Evolutionary conservation across 2,329 filamentous ascomycete species (phyloP).

Genomic region (Pseudogymnoascus sp.): DNA sequence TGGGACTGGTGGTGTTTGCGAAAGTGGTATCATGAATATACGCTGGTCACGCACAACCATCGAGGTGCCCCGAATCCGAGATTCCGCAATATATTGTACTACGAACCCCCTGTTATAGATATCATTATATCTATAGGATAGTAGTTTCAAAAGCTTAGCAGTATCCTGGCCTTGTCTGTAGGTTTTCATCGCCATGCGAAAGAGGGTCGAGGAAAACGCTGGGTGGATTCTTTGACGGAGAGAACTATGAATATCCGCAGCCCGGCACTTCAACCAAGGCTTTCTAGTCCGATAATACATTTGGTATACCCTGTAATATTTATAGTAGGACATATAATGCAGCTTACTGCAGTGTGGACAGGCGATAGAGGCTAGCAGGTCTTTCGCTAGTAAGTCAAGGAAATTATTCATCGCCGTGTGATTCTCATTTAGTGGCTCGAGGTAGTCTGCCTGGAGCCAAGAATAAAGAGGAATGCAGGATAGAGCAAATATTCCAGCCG

Average conservation of each 20-base stretch:
- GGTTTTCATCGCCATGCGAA: slow-evolving; percentile 17
- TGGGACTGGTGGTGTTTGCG: too few species aligned
- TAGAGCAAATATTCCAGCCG: slow-evolving; percentile 11
- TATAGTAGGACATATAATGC: slow-evolving; percentile 12
- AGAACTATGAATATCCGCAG: neutral
- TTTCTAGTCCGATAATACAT: neutral
- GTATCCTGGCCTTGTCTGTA: slow-evolving; percentile 12
- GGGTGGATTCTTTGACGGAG: neutral
- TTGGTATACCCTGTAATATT: slow-evolving; percentile 6
- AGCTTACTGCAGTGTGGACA: slow-evolving; percentile 13
- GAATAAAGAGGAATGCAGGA: slow-evolving; percentile 11
- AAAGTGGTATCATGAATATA: too few species aligned
- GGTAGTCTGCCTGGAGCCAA: slow-evolving; percentile 10
- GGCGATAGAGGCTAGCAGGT: slow-evolving; percentile 12
- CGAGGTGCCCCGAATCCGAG: slow-evolving; percentile 9
- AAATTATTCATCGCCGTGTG: slow-evolving; percentile 8
- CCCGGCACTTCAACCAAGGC: slow-evolving; percentile 12
- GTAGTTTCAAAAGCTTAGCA: neutral
- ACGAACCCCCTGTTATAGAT: too few species aligned
- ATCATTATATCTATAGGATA: slow-evolving; percentile 7
- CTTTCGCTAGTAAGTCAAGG: slow-evolving; percentile 13
- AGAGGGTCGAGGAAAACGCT: slow-evolving; percentile 14
- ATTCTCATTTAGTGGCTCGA: slow-evolving; percentile 12
- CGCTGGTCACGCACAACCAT: too few species aligned
- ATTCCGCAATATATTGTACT: slow-evolving; percentile 9